Evolutionary conservation across 192 early-diverging fungal genomes (phyloP).

Genomic region (Coemansia sp.): DNA sequence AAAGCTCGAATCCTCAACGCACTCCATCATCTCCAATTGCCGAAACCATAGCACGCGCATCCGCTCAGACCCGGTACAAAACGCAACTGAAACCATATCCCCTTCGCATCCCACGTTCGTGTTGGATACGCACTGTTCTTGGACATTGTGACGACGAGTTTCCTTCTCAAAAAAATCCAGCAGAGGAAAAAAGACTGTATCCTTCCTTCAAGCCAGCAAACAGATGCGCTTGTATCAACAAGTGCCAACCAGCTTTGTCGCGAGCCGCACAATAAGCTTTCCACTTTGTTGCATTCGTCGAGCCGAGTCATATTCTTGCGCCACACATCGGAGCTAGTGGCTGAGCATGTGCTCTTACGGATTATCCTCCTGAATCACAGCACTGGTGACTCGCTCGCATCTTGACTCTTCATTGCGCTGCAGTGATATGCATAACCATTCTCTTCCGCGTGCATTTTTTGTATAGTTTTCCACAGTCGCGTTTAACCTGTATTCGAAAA

Average conservation of each 20-base stretch:
- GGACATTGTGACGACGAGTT: conserved; percentile 38
- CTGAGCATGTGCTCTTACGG: background rate
- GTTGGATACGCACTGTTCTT: conserved; percentile 50
- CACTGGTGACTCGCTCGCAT: background rate
- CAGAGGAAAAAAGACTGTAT: conserved; percentile 2
- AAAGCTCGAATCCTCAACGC: background rate
- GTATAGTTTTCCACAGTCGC: background rate
- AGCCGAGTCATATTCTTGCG: background rate
- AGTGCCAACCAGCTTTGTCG: background rate
- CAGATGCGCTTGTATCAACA: background rate
- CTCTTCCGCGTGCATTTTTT: background rate
- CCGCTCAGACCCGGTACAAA: background rate
- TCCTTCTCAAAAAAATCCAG: conserved; percentile 16
- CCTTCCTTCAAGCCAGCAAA: background rate
- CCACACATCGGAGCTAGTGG: background rate
- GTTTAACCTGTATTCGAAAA: background rate
- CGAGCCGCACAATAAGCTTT: background rate
- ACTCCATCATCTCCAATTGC: background rate
- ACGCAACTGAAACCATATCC: background rate
- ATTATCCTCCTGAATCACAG: background rate
- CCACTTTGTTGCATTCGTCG: background rate
- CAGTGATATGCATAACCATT: background rate
- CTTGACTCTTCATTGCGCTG: background rate
- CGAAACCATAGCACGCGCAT: conserved; percentile 11
- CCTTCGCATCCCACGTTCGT: background rate